phyloP scores from a whole-genome alignment of 768 basidiomycete genomes.

The Filobasidium floriforme region DNA sequence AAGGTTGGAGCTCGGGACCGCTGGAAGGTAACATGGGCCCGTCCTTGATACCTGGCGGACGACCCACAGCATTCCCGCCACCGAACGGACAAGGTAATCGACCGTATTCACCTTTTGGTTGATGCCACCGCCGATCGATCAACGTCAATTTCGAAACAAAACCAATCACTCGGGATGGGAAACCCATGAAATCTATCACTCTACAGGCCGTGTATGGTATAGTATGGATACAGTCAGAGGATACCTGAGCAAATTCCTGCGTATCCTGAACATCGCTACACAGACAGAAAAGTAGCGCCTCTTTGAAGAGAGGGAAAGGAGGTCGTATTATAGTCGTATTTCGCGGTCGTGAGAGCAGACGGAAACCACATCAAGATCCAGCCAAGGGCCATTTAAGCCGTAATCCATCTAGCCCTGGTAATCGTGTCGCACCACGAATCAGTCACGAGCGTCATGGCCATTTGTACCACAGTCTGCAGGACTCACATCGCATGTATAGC shows the following conservation, averaged over 20 bases:
- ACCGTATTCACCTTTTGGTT: background rate
- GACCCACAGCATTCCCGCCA: background rate
- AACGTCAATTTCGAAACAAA: background rate
- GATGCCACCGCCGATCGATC: background rate
- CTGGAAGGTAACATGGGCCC: background rate
- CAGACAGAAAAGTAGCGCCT: background rate
- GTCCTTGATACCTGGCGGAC: background rate
- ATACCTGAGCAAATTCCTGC: background rate
- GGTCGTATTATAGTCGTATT: background rate
- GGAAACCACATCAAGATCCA: constrained; percentile 4
- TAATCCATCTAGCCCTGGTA: constrained; percentile 68
- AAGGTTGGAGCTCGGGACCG: background rate
- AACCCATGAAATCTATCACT: background rate
- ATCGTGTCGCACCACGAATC: background rate
- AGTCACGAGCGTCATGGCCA: background rate
- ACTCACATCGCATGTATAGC: constrained; percentile 80
- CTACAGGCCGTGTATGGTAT: background rate
- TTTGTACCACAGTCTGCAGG: background rate
- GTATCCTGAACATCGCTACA: background rate
- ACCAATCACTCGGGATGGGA: background rate
- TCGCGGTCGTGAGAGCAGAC: background rate
- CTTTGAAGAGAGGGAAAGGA: background rate
- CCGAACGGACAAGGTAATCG: background rate
- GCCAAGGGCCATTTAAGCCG: constrained; percentile 66
- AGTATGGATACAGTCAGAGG: background rate